Conservation (phyloP, 1,284 basidiomycete species). For the Heterobasidion irregulare region DNA sequence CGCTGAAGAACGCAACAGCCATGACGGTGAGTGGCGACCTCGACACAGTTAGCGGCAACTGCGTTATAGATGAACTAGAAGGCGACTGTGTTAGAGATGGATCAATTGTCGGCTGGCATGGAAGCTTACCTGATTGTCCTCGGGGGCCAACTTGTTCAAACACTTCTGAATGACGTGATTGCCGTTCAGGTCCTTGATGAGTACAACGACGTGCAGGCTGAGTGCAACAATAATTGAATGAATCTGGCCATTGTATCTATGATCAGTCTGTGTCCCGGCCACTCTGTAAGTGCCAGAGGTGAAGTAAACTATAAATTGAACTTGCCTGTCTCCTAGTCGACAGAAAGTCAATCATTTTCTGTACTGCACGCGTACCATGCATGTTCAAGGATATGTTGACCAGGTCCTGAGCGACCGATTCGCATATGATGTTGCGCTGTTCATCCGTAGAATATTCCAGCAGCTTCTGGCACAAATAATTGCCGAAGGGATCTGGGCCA, state of each 20-base stretch:
- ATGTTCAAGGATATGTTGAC: conserved; percentile 99
- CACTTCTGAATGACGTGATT: conserved; percentile 99
- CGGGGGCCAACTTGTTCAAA: conserved; percentile 93
- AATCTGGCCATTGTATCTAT: conserved; percentile 82
- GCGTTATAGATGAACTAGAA: conserved; percentile 97
- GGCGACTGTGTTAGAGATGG: not conserved
- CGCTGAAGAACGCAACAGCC: conserved; percentile 98
- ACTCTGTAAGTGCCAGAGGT: conserved; percentile 27
- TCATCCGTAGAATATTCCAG: conserved; percentile 98
- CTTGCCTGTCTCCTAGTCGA: conserved; percentile 89
- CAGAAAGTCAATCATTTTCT: conserved; percentile 99
- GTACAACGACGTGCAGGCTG: conserved; percentile 94
- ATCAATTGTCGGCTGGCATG: not conserved
- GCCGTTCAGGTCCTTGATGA: conserved; percentile 99
- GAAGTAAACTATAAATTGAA: conserved; percentile 22
- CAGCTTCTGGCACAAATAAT: conserved; percentile 98
- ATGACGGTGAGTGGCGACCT: conserved; percentile 98
- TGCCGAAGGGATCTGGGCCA: conserved; percentile 90
- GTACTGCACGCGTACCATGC: conserved; percentile 98
- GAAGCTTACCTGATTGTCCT: conserved; percentile 84
- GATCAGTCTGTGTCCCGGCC: conserved; percentile 55
- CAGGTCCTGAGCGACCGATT: conserved; percentile 94
- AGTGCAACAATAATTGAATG: conserved; percentile 96
- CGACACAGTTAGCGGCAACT: conserved; percentile 97
- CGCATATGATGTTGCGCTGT: conserved; percentile 95